Percentiles rank a stretch among this genome's conserved stretches.
Evolutionary conservation across 2,329 filamentous ascomycete genomes (phyloP).

Genomic region (Colletotrichum limetticola): DNA sequence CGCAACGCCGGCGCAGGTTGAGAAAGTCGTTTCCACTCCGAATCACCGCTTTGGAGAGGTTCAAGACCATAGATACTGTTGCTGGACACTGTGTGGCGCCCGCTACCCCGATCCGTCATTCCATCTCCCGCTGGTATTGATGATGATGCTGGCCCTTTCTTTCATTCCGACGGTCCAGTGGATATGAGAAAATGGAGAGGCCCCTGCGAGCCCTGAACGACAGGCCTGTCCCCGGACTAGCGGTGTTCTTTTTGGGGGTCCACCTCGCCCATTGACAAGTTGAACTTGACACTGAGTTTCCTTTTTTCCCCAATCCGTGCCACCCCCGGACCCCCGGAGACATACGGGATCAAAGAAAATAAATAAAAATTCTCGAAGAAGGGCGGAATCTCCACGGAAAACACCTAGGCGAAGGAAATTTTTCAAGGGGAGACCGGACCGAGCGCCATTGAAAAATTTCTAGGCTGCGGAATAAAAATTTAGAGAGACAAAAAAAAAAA

Average conservation of each 20-base stretch:
- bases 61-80: background rate
- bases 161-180: background rate
- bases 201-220: slow-evolving; percentile 22
- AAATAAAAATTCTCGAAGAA: slow-evolving; percentile 39
- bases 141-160: slow-evolving; percentile 6
- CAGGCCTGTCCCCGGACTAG: slow-evolving; percentile 7
- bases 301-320: slow-evolving; percentile 21
- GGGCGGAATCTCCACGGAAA: slow-evolving; percentile 22
- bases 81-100: slow-evolving; percentile 1
- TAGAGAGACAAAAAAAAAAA: background rate
- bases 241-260: background rate
- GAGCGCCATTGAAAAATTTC: slow-evolving; percentile 4
- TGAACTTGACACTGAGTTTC: slow-evolving; percentile 20
- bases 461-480: background rate
- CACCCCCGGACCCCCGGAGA: slow-evolving; percentile 15
- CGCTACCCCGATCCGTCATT: slow-evolving; percentile 14
- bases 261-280: slow-evolving; percentile 9
- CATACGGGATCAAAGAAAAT: slow-evolving; percentile 36
- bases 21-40: background rate
- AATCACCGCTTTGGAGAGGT: background rate
- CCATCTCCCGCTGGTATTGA: slow-evolving; percentile 13
- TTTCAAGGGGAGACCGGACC: background rate
- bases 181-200: background rate
- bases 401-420: background rate
- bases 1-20: background rate